Conservation (phyloP, 164 flowering plant genomes). For the Umbellularia californica region DNA sequence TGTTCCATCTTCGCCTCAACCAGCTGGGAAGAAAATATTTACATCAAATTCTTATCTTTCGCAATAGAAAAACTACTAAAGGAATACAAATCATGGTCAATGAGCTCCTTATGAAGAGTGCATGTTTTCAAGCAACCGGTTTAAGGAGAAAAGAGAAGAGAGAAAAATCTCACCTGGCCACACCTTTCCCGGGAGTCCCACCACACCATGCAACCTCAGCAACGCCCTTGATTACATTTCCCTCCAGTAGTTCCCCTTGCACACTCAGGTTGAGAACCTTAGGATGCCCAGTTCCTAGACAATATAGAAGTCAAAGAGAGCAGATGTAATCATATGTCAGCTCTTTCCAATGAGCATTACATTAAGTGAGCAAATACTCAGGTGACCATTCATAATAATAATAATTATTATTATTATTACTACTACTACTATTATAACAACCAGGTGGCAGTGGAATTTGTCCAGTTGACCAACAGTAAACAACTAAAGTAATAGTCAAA, state of each 20-base stretch:
- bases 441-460: too few species aligned
- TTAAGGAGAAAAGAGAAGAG: background rate
- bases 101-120: background rate
- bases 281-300: constrained; percentile 79
- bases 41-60: too few species aligned
- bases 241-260: constrained; percentile 86
- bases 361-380: background rate
- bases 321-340: background rate
- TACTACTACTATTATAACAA: too few species aligned
- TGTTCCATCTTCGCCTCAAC: constrained; percentile 91
- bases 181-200: constrained; percentile 93
- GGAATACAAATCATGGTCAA: background rate
- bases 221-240: constrained; percentile 68
- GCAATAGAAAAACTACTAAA: background rate
- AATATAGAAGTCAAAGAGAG: background rate
- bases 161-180: constrained; percentile 64
- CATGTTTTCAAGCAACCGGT: constrained; percentile 3
- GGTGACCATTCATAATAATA: background rate
- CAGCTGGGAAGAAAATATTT: constrained; percentile 47
- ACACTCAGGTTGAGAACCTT: constrained; percentile 87
- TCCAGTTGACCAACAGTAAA: too few species aligned
- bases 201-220: constrained; percentile 99
- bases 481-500: too few species aligned
- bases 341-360: background rate
- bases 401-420: too few species aligned